Evolutionary conservation across 1,139 yeast genomes (phyloP).

Genomic region (Blastobotrys arbuscula): DNA sequence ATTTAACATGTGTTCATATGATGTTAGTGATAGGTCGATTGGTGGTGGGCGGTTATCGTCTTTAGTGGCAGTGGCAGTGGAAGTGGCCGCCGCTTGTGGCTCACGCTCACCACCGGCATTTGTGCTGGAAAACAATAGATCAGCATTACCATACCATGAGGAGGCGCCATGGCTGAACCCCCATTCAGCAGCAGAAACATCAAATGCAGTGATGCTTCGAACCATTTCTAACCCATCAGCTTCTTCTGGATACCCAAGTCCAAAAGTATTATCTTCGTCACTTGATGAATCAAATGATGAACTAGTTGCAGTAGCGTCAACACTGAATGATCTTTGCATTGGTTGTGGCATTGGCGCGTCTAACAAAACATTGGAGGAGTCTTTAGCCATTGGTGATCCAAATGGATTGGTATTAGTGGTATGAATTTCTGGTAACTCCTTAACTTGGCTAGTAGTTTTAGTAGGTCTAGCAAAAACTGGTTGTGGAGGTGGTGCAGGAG

Average conservation of each 20-base stretch:
- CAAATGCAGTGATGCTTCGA: constrained; percentile 33
- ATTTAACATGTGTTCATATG: not conserved
- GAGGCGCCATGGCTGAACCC: constrained; percentile 5
- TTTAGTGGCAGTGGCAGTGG: not conserved
- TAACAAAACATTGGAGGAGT: not conserved
- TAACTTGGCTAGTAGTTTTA: not conserved
- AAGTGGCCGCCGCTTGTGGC: not conserved
- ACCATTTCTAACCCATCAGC: constrained; percentile 22
- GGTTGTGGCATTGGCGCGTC: constrained; percentile 13
- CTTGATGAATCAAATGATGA: constrained; percentile 10
- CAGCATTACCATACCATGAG: constrained; percentile 1
- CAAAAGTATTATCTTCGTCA: constrained; percentile 13
- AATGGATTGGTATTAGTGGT: constrained; percentile 9
- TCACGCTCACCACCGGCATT: not conserved
- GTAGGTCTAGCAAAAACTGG: constrained; percentile 11
- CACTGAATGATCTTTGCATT: constrained; percentile 24
- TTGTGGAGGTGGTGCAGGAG: constrained; percentile 6
- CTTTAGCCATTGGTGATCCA: constrained; percentile 20
- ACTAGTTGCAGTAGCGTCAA: constrained; percentile 15
- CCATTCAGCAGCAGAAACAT: constrained; percentile 16
- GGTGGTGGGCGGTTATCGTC: not conserved
- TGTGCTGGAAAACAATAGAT: not conserved
- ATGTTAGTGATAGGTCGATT: not conserved
- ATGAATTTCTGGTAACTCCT: not conserved
- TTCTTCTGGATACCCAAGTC: constrained; percentile 7